A percentile compares a stretch with the other conserved stretches of the same genome.
These are phyloP conservation scores for Leucosporidium creatinivorum DNA, from an alignment of 768 basidiomycete genomes.

Conservation along the genomic window DNA sequence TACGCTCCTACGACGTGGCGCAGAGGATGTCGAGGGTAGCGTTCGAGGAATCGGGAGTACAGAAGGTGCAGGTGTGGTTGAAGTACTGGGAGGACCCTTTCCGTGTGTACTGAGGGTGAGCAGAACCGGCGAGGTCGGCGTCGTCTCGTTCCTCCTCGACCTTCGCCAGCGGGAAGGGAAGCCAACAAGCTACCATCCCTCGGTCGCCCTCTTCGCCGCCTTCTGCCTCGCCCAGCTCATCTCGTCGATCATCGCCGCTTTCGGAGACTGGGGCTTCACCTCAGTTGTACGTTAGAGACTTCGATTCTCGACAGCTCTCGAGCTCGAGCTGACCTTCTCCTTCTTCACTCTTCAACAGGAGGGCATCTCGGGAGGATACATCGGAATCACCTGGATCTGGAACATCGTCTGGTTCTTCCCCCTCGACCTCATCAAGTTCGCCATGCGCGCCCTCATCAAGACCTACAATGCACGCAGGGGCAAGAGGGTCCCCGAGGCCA, in stretches of 20 bases:
- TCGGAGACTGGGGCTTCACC: slow-evolving; percentile 91
- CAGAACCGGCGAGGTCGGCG: no score
- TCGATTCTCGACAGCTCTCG: background rate
- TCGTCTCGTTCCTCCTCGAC: no score
- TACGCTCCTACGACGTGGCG: no score
- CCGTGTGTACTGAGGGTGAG: no score
- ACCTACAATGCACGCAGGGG: slow-evolving; percentile 52
- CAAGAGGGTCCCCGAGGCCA: slow-evolving; percentile 43
- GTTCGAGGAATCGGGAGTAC: no score
- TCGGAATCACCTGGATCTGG: slow-evolving; percentile 97
- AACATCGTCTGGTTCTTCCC: slow-evolving; percentile 95
- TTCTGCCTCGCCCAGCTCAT: slow-evolving; percentile 91
- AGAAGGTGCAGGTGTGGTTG: no score
- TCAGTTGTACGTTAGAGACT: slow-evolving; percentile 48
- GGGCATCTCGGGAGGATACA: slow-evolving; percentile 82
- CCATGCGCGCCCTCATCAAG: slow-evolving; percentile 89
- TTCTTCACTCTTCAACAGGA: background rate
- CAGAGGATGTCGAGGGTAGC: no score
- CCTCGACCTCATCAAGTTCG: slow-evolving; percentile 81
- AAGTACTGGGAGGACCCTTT: no score
- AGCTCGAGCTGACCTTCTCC: background rate
- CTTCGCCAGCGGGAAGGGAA: no score
- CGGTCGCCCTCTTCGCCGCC: slow-evolving; percentile 74
- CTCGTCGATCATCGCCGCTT: slow-evolving; percentile 90
- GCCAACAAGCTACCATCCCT: slow-evolving; percentile 67